Conservation (phyloP, 2,329 filamentous ascomycete species). For the Colletotrichum sp. region DNA sequence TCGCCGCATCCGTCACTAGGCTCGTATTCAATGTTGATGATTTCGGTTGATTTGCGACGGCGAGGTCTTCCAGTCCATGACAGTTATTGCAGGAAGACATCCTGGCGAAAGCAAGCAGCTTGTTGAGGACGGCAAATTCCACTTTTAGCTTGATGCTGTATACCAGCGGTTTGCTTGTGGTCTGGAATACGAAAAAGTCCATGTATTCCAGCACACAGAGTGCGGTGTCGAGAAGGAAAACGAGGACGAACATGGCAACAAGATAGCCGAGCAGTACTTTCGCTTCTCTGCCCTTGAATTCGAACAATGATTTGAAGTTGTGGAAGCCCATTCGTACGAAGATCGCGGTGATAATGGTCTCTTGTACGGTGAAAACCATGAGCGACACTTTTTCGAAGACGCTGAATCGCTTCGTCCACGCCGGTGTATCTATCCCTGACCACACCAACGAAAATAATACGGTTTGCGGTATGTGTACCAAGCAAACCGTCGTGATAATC, state of each 20-base stretch:
- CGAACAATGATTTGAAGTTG: conserved; percentile 13
- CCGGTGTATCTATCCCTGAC: conserved; percentile 34
- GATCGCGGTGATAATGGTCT: conserved; percentile 53
- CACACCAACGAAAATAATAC: conserved; percentile 56
- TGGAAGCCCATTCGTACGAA: conserved; percentile 40
- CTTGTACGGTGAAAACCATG: conserved; percentile 60
- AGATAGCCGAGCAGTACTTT: conserved; percentile 40
- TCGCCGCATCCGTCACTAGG: not conserved
- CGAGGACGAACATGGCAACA: conserved; percentile 41
- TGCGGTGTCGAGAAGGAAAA: conserved; percentile 43
- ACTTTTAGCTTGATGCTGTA: conserved; percentile 35
- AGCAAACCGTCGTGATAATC: conserved; percentile 55
- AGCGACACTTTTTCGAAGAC: conserved; percentile 61
- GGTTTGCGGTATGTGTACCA: conserved; percentile 54
- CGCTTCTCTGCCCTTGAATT: conserved; percentile 7
- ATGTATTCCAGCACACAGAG: conserved; percentile 42
- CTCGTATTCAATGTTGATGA: not conserved
- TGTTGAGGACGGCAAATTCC: conserved; percentile 55
- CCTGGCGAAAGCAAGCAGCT: conserved; percentile 23
- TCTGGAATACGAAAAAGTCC: conserved; percentile 32
- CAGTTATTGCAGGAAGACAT: conserved; percentile 5
- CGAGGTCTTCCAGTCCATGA: not conserved
- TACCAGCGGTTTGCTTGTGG: conserved; percentile 14
- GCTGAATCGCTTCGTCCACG: conserved; percentile 36
- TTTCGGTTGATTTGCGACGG: not conserved